phyloP scores from a whole-genome alignment of 306 rosid genomes.

The Hippophae gyantsensis region DNA sequence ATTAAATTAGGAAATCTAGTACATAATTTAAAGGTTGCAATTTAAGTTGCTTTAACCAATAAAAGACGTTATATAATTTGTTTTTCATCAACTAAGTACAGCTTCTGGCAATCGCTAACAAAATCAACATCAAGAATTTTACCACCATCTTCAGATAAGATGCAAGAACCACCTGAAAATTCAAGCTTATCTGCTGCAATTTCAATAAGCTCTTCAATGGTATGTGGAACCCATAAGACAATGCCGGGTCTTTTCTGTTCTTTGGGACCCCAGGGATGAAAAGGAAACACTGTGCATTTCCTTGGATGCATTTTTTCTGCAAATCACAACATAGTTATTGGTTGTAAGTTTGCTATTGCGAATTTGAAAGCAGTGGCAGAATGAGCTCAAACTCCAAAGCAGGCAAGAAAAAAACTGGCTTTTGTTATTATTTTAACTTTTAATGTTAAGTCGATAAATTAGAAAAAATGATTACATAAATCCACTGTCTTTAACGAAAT shows the following conservation, averaged over 20 bases:
- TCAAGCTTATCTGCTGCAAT: conserved; percentile 42
- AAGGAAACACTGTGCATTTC: conserved; percentile 84
- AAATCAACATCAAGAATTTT: conserved; percentile 58
- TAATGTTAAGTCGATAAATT: no score
- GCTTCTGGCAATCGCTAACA: conserved; percentile 66
- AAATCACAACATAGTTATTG: conserved; percentile 1
- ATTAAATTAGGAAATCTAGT: no score
- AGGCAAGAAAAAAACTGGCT: no score
- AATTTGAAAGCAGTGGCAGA: no score
- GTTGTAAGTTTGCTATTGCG: no score
- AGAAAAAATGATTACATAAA: no score
- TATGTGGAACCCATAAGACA: conserved; percentile 62
- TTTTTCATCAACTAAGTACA: conserved; percentile 50
- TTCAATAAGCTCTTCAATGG: conserved; percentile 56
- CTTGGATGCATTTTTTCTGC: conserved; percentile 54
- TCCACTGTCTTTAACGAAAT: no score
- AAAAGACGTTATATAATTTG: conserved; percentile 17
- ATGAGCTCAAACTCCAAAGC: no score
- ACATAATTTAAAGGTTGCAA: no score
- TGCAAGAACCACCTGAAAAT: conserved; percentile 25
- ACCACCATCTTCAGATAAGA: conserved; percentile 85
- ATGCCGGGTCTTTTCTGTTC: conserved; percentile 61
- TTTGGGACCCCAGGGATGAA: conserved; percentile 72
- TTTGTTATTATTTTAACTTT: no score
- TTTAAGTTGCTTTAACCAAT: conserved; percentile 1